A percentile compares a stretch with the other conserved stretches of the same genome.
Evolutionary conservation across 805 yeast species (phyloP).

Genomic region (Saccharomycopsis sp.): DNA sequence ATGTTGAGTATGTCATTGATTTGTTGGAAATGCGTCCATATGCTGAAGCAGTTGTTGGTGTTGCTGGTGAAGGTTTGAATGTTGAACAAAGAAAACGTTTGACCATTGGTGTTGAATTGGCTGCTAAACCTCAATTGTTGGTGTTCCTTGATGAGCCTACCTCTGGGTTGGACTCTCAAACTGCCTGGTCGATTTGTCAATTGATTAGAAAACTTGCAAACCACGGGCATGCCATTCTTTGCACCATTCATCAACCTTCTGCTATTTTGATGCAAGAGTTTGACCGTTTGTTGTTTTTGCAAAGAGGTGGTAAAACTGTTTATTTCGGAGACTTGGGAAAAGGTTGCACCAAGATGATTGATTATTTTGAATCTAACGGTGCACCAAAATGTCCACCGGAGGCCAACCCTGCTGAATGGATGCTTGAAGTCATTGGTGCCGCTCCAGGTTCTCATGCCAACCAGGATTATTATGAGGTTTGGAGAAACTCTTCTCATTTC

Average conservation of each 20-base stretch:
- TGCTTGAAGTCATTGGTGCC: conserved; percentile 68
- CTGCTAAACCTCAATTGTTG: conserved; percentile 56
- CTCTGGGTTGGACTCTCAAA: conserved; percentile 60
- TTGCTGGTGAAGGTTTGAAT: conserved; percentile 61
- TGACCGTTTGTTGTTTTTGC: conserved; percentile 57
- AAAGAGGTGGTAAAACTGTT: conserved; percentile 71
- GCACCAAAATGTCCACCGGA: conserved; percentile 52
- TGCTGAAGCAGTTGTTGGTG: conserved; percentile 76
- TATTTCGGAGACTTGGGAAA: conserved; percentile 76
- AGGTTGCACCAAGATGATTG: conserved; percentile 46
- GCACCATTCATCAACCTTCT: conserved; percentile 75
- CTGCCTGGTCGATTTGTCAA: conserved; percentile 61
- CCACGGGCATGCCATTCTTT: conserved; percentile 66
- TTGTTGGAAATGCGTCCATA: conserved; percentile 60
- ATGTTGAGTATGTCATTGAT: conserved; percentile 60
- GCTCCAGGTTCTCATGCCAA: conserved; percentile 60
- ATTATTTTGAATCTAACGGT: conserved; percentile 64
- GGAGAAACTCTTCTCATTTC: conserved; percentile 47
- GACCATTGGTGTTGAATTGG: conserved; percentile 65
- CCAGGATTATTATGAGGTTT: conserved; percentile 55
- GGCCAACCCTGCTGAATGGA: conserved; percentile 73
- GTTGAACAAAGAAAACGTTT: conserved; percentile 62
- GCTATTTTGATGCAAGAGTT: conserved; percentile 60
- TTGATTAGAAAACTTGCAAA: conserved; percentile 58
- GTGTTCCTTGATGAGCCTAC: conserved; percentile 66